Conservation (phyloP, 768 basidiomycete genomes). For the Pleurotus salmoneostramineus region DNA sequence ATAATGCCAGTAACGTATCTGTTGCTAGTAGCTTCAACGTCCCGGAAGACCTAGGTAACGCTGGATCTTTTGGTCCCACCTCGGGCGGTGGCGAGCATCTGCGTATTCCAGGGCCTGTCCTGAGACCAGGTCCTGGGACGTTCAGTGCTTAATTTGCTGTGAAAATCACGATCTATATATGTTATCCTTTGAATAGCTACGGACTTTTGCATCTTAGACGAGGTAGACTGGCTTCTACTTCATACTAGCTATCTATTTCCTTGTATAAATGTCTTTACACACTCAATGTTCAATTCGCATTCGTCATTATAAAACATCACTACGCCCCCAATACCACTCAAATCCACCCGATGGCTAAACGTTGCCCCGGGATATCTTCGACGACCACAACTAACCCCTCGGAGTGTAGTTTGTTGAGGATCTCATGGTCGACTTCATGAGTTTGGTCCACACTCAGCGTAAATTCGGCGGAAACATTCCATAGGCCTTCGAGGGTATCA, state of each 20-base stretch:
- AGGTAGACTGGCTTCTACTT: background rate
- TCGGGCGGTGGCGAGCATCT: background rate
- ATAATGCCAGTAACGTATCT: background rate
- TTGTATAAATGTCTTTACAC: slow-evolving; percentile 2
- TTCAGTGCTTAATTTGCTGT: background rate
- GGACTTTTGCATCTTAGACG: background rate
- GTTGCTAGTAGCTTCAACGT: background rate
- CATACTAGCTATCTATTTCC: background rate
- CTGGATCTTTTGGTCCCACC: slow-evolving; percentile 12
- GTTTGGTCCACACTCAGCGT: slow-evolving; percentile 1
- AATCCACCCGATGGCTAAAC: slow-evolving; percentile 3
- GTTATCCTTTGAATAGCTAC: background rate
- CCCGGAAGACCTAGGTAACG: slow-evolving; percentile 9
- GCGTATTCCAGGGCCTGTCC: background rate
- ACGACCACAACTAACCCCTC: background rate
- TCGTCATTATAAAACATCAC: background rate
- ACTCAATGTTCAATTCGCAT: background rate
- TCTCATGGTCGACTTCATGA: background rate
- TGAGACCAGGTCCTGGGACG: background rate
- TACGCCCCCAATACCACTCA: background rate
- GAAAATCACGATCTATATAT: background rate
- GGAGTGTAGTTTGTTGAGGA: background rate
- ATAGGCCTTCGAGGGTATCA: background rate
- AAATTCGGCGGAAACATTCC: background rate
- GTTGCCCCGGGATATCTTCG: background rate